Evolutionary conservation across 495 filamentous ascomycete genomes (phyloP), one percentile per base, ranked within the genome.

Genomic region (Tuber borchii): DNA sequence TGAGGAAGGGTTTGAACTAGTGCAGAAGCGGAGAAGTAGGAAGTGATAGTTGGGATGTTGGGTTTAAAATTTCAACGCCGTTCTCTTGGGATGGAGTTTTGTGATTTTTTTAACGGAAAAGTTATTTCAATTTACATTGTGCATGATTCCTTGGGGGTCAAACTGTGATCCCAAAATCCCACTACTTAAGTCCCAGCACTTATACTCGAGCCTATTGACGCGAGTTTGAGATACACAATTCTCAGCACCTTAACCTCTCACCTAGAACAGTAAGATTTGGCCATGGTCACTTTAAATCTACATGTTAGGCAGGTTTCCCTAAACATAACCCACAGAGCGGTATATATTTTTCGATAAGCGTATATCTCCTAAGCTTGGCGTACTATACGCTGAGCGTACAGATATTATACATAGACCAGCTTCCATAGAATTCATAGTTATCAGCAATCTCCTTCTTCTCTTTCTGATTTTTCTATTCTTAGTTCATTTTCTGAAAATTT

Each of bases 1-100:
- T 85, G 93, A 97, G 73, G 95, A 97, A 79, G 95, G 95, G 20
- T 98, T 98, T 83, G 79, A 81, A 71, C 71, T 82, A 12, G 79
- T 83, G 48, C 78, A 77, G 70, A 83, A 78, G 51, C 71, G 74
- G 20, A 71, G 76, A 45, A 76, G 72, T 31, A 76, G 74, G 48
- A 90, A n/a, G 93, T 91, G 86, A 93, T 97, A 75, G 87, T 91
- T 76, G 88, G 89, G 76, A 93, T 42, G 19, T 34, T 19, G 48
- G 43, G 65, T 61, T 16, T 26, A 19, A 34, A 37, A 65, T 34
- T 34, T 19, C 26, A 14, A 65, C 4, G 14, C 26, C 8, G 26
- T 65, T 65, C 56, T 7, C 56, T 17, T 65, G 56, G 26, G 26
- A 65, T 19, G 56, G 56, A 65, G 26, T 65, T 19, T 65, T 65